Evolutionary conservation across 768 basidiomycete genomes (phyloP).

Genomic region (Lactarius psammicola): DNA sequence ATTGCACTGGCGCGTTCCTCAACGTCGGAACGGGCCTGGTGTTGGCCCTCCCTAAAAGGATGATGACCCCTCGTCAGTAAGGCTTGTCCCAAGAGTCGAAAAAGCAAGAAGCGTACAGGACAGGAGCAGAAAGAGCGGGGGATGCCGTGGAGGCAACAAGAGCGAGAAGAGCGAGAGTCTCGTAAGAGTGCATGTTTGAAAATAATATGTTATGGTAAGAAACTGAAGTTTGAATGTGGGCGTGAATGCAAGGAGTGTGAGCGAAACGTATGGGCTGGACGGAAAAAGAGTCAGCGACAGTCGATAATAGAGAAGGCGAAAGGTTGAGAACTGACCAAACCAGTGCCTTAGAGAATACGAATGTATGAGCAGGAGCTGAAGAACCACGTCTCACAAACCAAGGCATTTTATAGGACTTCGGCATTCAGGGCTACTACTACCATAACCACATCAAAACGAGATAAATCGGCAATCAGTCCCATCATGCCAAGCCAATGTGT

Average conservation of each 20-base stretch:
- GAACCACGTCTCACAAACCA: not conserved
- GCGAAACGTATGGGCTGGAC: slow-evolving; percentile 4
- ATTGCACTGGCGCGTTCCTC: not conserved
- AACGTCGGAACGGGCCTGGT: no score
- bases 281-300: not conserved
- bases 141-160: slow-evolving; percentile 3
- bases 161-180: slow-evolving; percentile 2
- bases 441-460: not conserved
- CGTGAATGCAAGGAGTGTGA: not conserved
- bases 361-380: slow-evolving; percentile 8
- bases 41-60: not conserved
- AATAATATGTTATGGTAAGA: not conserved
- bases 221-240: not conserved
- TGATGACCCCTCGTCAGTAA: not conserved
- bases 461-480: not conserved
- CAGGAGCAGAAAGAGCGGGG: not conserved
- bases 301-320: not conserved
- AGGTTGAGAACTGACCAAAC: slow-evolving; percentile 14
- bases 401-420: not conserved
- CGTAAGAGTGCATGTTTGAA: slow-evolving; percentile 11
- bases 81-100: not conserved
- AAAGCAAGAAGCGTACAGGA: not conserved
- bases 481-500: not conserved
- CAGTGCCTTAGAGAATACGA: slow-evolving; percentile 11
- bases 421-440: not conserved